phyloP scores from a whole-genome alignment of 192 early-diverging fungal species.

The Thamnidium elegans region DNA sequence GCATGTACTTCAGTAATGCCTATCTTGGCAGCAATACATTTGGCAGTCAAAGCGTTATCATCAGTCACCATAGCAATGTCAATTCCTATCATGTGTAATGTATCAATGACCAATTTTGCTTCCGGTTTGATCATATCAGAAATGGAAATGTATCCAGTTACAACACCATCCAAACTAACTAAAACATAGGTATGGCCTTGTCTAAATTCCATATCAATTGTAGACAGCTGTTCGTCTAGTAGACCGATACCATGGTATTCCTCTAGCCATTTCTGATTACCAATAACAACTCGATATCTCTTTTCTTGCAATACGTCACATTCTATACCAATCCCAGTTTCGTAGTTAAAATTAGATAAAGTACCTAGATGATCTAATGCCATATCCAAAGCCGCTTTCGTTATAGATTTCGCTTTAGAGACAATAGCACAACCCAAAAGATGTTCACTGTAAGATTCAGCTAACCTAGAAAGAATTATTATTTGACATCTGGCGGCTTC shows the following conservation, averaged over 20 bases:
- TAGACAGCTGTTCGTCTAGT: constrained; percentile 33
- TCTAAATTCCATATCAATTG: constrained; percentile 55
- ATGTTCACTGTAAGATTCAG: constrained; percentile 85
- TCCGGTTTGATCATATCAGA: constrained; percentile 83
- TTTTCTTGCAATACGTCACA: constrained; percentile 8
- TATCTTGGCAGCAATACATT: constrained; percentile 74
- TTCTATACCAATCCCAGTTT: constrained; percentile 37
- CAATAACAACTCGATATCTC: constrained; percentile 55
- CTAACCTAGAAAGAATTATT: constrained; percentile 55
- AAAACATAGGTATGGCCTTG: constrained; percentile 77
- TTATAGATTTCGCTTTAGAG: constrained; percentile 56
- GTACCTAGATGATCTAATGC: constrained; percentile 39
- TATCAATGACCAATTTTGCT: constrained; percentile 61
- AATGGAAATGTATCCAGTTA: constrained; percentile 71
- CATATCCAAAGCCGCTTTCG: constrained; percentile 34
- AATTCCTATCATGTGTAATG: constrained; percentile 72
- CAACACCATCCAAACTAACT: constrained; percentile 60
- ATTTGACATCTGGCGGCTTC: constrained; percentile 1
- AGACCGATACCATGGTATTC: constrained; percentile 42
- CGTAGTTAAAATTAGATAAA: constrained; percentile 59
- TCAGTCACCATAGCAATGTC: constrained; percentile 89
- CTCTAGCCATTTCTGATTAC: constrained; percentile 65
- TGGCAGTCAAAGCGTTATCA: constrained; percentile 81
- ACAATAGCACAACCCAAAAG: constrained; percentile 78
- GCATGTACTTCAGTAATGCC: constrained; percentile 83